These are phyloP conservation scores for Penstemon newberryi DNA, from an alignment of 257 asterid genomes.

Conservation along the genomic window DNA sequence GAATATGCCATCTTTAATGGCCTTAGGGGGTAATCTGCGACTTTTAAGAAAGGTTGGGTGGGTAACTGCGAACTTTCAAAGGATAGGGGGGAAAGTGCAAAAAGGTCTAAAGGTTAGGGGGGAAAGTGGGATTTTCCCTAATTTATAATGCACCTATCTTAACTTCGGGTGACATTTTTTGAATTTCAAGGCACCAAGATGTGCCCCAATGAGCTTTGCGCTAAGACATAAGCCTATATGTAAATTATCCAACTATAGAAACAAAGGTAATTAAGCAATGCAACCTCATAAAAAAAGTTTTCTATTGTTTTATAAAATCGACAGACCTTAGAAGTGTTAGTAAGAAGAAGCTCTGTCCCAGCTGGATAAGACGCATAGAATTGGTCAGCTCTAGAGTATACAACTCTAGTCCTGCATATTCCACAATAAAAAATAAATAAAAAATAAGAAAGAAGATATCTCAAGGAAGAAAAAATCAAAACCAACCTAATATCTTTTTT, in stretches of 20 bases:
- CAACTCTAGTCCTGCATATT: constrained; percentile 80
- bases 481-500: background rate
- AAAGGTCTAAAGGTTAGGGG: background rate
- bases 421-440: constrained; percentile 7
- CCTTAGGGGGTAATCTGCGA: no score
- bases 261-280: background rate
- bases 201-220: background rate
- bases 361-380: constrained; percentile 94
- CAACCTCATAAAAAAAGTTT: background rate
- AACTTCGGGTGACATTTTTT: background rate
- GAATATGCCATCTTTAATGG: no score
- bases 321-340: constrained; percentile 76
- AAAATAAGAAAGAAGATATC: constrained; percentile 10
- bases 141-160: background rate
- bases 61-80: no score
- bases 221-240: constrained; percentile 1
- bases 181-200: background rate
- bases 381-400: constrained; percentile 88
- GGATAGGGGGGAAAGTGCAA: no score
- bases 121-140: no score
- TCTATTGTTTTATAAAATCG: background rate
- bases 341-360: constrained; percentile 80
- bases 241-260: constrained; percentile 2
- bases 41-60: no score
- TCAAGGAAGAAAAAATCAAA: constrained; percentile 7